Base-by-base conservation (phyloP, 1,284 basidiomycete species). In the Earliella scabrosa region DNA sequence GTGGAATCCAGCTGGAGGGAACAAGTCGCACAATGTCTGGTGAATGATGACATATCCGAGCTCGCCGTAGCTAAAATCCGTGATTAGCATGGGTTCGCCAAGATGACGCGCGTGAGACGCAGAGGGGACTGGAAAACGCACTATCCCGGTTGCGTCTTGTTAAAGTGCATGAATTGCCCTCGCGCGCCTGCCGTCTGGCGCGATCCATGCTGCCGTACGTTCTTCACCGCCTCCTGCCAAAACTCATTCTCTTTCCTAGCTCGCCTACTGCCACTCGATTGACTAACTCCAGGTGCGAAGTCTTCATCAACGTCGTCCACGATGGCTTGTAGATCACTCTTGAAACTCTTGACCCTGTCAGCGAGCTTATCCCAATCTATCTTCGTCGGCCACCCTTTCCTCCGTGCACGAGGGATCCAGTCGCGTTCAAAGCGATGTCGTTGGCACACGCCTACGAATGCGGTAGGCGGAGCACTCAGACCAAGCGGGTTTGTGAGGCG, bases 71-170 rank as follows among this genome's bases (percentile, higher is more conserved):
- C 90, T 93, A 56, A 8, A 39, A 5, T 2, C 10, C 4, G 2
- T 7, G 3, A 38, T 26, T 23, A 26, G 21, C 16, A 20, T 10
- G 13, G n/a, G n/a, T n/a, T n/a, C 32, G 14, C 11, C 18, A 16
- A 36, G n/a, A 26, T 13, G 9, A 36, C 45, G 3, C 13, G 11
- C 9, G 16, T 10, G 13, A 14, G 21, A 2, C 16, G 5, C 24
- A 4, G 16, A 23, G 45, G 43, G 18, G 50, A 39, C 72, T 18
- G 47, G 32, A n/a, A 41, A 14, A 75, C 90, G 75, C 66, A 93
- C 91, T 93, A 93, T 75, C 91, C 90, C 35, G 90, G 88, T 62
- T 91, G 89, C 2, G 83, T 82, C 72, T 85, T 89, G 63, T 90
- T 82, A 64, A 93, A 93, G 63, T 75, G 88, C 24, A 82, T 77